phyloP scores from a whole-genome alignment of 2,329 filamentous ascomycete species.

The Ophiocordyceps camponoti-saundersi region DNA sequence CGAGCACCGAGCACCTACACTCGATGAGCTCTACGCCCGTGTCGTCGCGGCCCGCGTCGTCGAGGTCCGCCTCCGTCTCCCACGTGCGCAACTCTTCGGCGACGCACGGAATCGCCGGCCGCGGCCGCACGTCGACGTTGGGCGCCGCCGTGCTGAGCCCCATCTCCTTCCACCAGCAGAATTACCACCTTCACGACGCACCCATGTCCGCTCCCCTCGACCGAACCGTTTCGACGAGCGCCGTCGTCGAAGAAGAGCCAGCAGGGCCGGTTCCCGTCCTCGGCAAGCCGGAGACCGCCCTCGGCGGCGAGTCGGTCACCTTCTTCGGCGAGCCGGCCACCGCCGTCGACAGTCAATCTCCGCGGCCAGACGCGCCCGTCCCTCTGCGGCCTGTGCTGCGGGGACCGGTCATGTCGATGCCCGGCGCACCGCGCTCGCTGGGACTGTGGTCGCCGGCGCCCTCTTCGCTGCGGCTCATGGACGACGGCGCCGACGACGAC shows the following conservation, averaged over 20 bases:
- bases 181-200: no score
- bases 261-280: not conserved
- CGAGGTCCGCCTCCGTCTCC: slow-evolving; percentile 15
- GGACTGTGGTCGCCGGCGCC: slow-evolving; percentile 18
- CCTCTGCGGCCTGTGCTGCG: slow-evolving; percentile 4
- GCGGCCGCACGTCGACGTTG: slow-evolving; percentile 18
- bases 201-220: slow-evolving; percentile 13
- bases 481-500: slow-evolving; percentile 19
- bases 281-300: not conserved
- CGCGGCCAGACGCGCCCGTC: not conserved
- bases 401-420: slow-evolving; percentile 3
- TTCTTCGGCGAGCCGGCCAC: no score
- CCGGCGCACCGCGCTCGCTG: slow-evolving; percentile 5
- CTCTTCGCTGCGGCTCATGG: slow-evolving; percentile 24
- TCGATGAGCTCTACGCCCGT: slow-evolving; percentile 19
- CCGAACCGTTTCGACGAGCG: slow-evolving; percentile 28
- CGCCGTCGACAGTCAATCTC: no score
- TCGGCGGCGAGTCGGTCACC: not conserved
- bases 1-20: slow-evolving; percentile 57
- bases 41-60: slow-evolving; percentile 18
- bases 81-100: slow-evolving; percentile 11
- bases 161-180: slow-evolving; percentile 21
- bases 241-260: slow-evolving; percentile 5
- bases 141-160: slow-evolving; percentile 13
- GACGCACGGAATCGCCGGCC: slow-evolving; percentile 2